Percentiles rank a stretch among this genome's conserved stretches.
Conservation (phyloP, 495 filamentous ascomycete genomes). For the Trichocladium uniseriatum region DNA sequence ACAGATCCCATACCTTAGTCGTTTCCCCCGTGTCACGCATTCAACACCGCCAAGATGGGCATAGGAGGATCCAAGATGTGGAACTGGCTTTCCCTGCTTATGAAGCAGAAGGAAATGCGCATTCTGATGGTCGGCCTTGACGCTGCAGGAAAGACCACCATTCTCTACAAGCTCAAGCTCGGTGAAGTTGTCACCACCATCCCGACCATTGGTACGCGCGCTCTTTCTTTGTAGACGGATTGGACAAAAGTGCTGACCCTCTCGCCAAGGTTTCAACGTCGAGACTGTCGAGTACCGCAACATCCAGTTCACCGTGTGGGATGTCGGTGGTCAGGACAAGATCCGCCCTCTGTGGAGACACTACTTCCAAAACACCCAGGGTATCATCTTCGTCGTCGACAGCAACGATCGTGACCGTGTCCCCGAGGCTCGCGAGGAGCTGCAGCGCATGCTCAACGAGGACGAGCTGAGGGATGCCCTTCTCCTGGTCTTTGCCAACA, state of each 20-base stretch:
- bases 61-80: slow-evolving; percentile 25
- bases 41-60: slow-evolving; percentile 27
- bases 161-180: slow-evolving; percentile 99
- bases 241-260: slow-evolving; percentile 22
- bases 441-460: slow-evolving; percentile 99
- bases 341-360: slow-evolving; percentile 99
- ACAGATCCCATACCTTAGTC: slow-evolving; percentile 6
- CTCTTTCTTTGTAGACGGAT: not conserved
- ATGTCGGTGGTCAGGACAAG: slow-evolving; percentile 99
- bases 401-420: slow-evolving; percentile 99
- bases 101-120: slow-evolving; percentile 99
- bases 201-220: slow-evolving; percentile 89
- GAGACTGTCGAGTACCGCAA: slow-evolving; percentile 99
- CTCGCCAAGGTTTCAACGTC: slow-evolving; percentile 84
- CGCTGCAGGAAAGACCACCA: slow-evolving; percentile 99
- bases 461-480: slow-evolving; percentile 97
- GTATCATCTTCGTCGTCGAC: slow-evolving; percentile 99
- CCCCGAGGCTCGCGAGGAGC: slow-evolving; percentile 94
- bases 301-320: slow-evolving; percentile 99
- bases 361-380: slow-evolving; percentile 99
- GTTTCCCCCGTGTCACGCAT: slow-evolving; percentile 3
- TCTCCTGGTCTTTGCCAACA: slow-evolving; percentile 98
- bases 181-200: slow-evolving; percentile 99
- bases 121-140: slow-evolving; percentile 99
- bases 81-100: slow-evolving; percentile 49